These are phyloP conservation scores for Alternaria consortialis DNA, from an alignment of 2,329 filamentous ascomycete genomes.

Conservation along the genomic window DNA sequence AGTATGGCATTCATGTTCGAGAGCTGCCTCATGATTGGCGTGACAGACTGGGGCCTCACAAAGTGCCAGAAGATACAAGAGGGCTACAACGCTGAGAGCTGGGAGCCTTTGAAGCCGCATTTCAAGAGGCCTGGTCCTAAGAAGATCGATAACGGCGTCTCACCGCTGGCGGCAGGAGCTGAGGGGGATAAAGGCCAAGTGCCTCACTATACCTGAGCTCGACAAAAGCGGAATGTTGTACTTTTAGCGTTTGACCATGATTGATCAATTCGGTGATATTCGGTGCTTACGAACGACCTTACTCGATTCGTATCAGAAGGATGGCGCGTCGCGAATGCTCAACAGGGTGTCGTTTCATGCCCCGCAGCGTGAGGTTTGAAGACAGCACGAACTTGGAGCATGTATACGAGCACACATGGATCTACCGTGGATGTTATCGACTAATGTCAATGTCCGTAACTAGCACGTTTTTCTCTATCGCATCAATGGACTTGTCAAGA, in stretches of 20 bases:
- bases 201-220: slow-evolving; percentile 35
- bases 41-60: slow-evolving; percentile 76
- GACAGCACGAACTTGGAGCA: neutral
- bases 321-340: slow-evolving; percentile 11
- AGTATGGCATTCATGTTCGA: slow-evolving; percentile 76
- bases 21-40: slow-evolving; percentile 73
- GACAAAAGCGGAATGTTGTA: slow-evolving; percentile 11
- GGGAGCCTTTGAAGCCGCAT: slow-evolving; percentile 65
- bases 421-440: neutral
- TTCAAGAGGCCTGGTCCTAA: slow-evolving; percentile 48
- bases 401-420: neutral
- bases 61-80: slow-evolving; percentile 75
- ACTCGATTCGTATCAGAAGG: slow-evolving; percentile 6
- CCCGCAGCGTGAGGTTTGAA: slow-evolving; percentile 8
- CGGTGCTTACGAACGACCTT: slow-evolving; percentile 8
- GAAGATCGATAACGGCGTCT: slow-evolving; percentile 40
- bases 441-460: neutral
- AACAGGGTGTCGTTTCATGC: slow-evolving; percentile 12
- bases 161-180: slow-evolving; percentile 21
- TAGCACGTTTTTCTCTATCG: neutral
- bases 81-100: slow-evolving; percentile 82
- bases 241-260: slow-evolving; percentile 8
- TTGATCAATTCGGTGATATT: slow-evolving; percentile 9
- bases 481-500: neutral
- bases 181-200: slow-evolving; percentile 36